Conservation (phyloP, 306 rosid genomes). For the Herpetospermum pedunculosum region DNA sequence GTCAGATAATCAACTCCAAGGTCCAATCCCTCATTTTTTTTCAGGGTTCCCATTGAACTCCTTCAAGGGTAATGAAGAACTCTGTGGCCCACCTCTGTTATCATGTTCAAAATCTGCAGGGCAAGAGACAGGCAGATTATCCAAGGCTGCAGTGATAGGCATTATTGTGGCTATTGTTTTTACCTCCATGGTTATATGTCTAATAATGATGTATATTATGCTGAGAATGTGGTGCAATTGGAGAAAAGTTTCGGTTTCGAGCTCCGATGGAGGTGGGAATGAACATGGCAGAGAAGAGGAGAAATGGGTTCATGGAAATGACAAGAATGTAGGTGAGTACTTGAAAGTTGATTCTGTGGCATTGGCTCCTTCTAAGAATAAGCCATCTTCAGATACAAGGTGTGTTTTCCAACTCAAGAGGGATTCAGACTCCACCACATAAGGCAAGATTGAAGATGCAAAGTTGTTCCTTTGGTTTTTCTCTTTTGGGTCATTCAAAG, state of each 20-base stretch:
- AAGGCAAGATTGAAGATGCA: constrained; percentile 11
- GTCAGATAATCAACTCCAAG: constrained; percentile 63
- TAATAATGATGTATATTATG: constrained; percentile 63
- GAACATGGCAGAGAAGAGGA: constrained; percentile 17
- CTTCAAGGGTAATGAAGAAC: constrained; percentile 45
- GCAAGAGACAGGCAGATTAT: constrained; percentile 28
- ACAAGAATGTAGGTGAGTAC: constrained; percentile 44
- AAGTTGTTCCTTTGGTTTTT: neutral
- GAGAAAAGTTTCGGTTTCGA: constrained; percentile 64
- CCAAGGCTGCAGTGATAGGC: constrained; percentile 44
- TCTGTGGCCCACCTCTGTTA: constrained; percentile 63
- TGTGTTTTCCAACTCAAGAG: constrained; percentile 43
- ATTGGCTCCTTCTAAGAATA: constrained; percentile 43
- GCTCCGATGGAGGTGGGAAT: constrained; percentile 36
- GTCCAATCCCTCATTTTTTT: constrained; percentile 57
- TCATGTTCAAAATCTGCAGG: constrained; percentile 36
- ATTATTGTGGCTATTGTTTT: constrained; percentile 68
- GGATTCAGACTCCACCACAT: constrained; percentile 27
- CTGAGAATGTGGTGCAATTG: constrained; percentile 88
- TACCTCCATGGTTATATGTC: constrained; percentile 62
- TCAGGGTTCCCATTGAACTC: constrained; percentile 62
- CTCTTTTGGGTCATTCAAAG: neutral
- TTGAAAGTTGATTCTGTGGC: constrained; percentile 68
- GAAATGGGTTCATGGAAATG: constrained; percentile 29
- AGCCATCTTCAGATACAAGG: constrained; percentile 33